Evolutionary conservation across 2,329 filamentous ascomycete species (phyloP).

Genomic region (Fusarium decemcellulare): DNA sequence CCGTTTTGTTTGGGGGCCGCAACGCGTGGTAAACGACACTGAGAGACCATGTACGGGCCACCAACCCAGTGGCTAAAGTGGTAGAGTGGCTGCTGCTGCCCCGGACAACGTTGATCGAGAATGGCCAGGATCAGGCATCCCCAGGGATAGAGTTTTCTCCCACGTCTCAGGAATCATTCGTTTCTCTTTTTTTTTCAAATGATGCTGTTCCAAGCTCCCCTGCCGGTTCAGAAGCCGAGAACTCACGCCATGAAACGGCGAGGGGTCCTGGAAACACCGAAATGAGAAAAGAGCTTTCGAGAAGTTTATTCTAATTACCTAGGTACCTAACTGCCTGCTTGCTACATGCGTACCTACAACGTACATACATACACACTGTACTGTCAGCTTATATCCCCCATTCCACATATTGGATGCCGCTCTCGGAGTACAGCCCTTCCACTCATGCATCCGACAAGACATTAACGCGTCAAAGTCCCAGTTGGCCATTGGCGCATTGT

Average conservation of each 20-base stretch:
- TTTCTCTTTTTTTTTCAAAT: not conserved
- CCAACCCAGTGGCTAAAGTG: slow-evolving; percentile 1
- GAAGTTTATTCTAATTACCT: too few relatives aligned
- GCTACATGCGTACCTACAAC: not conserved
- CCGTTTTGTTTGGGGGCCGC: slow-evolving; percentile 15
- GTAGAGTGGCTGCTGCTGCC: slow-evolving; percentile 24
- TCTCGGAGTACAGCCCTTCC: too few relatives aligned
- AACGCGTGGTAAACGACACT: too few relatives aligned
- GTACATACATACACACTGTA: too few relatives aligned
- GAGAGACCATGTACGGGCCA: too few relatives aligned
- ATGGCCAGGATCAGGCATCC: not conserved
- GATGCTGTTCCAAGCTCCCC: not conserved
- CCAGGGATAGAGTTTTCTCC: not conserved
- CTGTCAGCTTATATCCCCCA: too few relatives aligned
- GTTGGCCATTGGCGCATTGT: too few relatives aligned
- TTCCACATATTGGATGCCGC: too few relatives aligned
- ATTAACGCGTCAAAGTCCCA: too few relatives aligned
- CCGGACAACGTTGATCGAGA: slow-evolving; percentile 22
- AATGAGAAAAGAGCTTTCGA: not conserved
- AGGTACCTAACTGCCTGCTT: too few relatives aligned
- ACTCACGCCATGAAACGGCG: not conserved
- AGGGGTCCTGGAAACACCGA: not conserved
- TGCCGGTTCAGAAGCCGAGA: not conserved
- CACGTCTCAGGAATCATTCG: not conserved
- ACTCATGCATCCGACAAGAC: too few relatives aligned